Base-by-base conservation (phyloP, 208 protist species). In the Wallacemonas sp. region DNA sequence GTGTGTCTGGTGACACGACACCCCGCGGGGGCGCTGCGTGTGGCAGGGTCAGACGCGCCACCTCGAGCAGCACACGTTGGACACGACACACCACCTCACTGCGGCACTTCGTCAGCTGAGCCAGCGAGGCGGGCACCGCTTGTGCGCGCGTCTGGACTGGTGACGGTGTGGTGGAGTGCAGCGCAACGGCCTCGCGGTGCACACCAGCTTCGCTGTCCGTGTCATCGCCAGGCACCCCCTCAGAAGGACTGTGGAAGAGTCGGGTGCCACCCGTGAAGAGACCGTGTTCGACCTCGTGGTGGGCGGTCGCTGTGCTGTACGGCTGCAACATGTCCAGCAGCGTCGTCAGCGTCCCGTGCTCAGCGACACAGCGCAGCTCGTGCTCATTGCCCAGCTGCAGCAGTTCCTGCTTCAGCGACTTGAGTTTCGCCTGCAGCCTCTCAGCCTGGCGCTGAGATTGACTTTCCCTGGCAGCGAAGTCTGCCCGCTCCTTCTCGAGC, bases 41-140 rank as follows among this genome's bases (percentile, higher is more conserved):
- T 66, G 39, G n/a, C 33, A 4, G 17, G 15, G 32, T 62, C 30
- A 79, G 59, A 1, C 78, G 63, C 1, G 66, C 41, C 53, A 83
- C 37, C 37, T 79, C 78, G 1, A 79, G 50, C 19, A 74, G 73
- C 22, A 62, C 57, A 9, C 68, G 39, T 45, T 79, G 78, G 46
- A 71, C 72, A 24, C 63, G 39, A 12, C 59, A 52, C 22, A 83
- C 73, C 0, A 68, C 68, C 55, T 59, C 42, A 6, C 55, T 26
- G 32, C 50, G 50, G 30, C 50, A 57, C 5, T n/a, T 29, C 27
- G 42, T 67, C 59, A 41, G n/a, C 27, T 29, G 32, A 48, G 30
- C 22, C 21, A 38, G 36, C 19, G 33, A n/a, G 2, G 29, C 15
- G 21, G 44, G 27, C 8, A 8, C 59, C 46, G 38, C 33, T 62